Evolutionary conservation across 2,329 filamentous ascomycete species (phyloP).

Genomic region (Escovopsis sp.): DNA sequence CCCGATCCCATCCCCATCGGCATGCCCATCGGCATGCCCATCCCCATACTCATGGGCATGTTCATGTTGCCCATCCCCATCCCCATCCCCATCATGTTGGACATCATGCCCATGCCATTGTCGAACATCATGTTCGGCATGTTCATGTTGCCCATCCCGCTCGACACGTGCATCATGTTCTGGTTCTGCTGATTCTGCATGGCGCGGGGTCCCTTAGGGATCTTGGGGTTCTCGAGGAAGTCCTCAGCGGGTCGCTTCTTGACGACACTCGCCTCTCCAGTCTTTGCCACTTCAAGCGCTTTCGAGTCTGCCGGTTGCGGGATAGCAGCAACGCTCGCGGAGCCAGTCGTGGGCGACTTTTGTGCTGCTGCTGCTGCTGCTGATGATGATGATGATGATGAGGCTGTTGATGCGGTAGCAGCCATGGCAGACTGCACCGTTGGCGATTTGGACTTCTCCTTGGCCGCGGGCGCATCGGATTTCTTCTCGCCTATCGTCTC

Average conservation of each 20-base stretch:
- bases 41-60: constrained; percentile 21
- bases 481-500: constrained; percentile 23
- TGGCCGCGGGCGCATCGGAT: constrained; percentile 10
- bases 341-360: constrained; percentile 17
- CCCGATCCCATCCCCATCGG: constrained; percentile 10
- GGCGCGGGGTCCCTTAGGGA: constrained; percentile 50
- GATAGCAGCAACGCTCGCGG: constrained; percentile 16
- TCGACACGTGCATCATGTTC: constrained; percentile 21
- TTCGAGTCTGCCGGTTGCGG: constrained; percentile 23
- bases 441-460: constrained; percentile 23
- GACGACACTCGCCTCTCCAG: constrained; percentile 21
- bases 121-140: constrained; percentile 25
- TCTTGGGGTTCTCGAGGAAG: constrained; percentile 46
- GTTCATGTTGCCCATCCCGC: constrained; percentile 27
- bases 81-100: constrained; percentile 27
- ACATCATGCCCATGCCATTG: constrained; percentile 20
- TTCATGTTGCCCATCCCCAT: constrained; percentile 21
- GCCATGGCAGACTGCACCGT: constrained; percentile 7
- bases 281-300: constrained; percentile 13
- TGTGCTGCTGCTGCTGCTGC: constrained; percentile 4
- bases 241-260: constrained; percentile 81
- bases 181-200: constrained; percentile 44
- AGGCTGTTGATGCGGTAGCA: too few relatives aligned
- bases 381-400: not conserved
- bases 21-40: constrained; percentile 21